Evolutionary conservation across 257 asterid genomes (phyloP).

Genomic region (Nyctanthes arbortristis): DNA sequence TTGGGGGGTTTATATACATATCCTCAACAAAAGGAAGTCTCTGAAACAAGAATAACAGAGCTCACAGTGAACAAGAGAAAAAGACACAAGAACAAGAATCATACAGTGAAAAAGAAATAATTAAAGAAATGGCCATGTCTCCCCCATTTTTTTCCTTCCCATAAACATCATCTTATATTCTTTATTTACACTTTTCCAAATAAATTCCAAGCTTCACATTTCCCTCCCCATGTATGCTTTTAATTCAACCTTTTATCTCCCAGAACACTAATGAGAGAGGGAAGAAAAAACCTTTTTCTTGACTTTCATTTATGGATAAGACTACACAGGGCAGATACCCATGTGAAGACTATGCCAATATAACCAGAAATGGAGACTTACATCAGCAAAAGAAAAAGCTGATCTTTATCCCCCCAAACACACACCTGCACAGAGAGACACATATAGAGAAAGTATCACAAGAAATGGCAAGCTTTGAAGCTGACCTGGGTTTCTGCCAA

Average conservation of each 20-base stretch:
- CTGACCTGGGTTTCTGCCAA: conserved; percentile 40
- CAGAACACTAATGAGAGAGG: too few species aligned
- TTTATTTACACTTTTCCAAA: background rate
- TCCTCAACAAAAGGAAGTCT: too few species aligned
- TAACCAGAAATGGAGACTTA: conserved; percentile 25
- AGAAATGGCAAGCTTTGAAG: background rate
- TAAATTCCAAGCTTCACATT: background rate
- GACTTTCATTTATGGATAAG: conserved; percentile 14
- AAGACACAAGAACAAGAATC: too few species aligned
- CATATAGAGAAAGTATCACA: background rate
- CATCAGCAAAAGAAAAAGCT: conserved; percentile 6
- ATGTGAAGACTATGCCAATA: conserved; percentile 24
- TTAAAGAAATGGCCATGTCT: background rate
- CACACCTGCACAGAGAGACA: conserved; percentile 12
- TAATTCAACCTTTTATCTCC: background rate
- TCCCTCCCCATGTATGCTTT: too few species aligned
- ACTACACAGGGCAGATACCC: background rate
- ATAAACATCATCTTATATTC: background rate
- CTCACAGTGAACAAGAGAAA: too few species aligned
- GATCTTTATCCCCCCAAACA: conserved; percentile 14
- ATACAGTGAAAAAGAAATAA: too few species aligned
- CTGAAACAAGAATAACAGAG: too few species aligned
- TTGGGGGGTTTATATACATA: too few species aligned
- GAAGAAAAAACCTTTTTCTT: background rate
- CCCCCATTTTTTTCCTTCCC: background rate